Evolutionary conservation across 2,329 filamentous ascomycete genomes (phyloP).

Genomic region (Ploettnerulaceae sp.): DNA sequence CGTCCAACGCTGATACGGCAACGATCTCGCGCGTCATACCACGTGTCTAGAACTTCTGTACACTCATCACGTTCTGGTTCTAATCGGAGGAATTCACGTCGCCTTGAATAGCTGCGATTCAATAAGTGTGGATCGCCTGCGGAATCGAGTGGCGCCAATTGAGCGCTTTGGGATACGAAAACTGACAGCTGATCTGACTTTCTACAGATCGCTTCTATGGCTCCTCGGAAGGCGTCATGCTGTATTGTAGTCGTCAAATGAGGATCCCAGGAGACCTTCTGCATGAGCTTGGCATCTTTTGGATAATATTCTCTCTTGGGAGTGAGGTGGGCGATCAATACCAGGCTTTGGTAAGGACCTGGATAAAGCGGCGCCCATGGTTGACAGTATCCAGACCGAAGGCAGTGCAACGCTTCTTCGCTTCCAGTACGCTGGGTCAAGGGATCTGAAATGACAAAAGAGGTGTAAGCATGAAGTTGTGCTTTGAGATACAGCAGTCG

Average conservation of each 20-base stretch:
- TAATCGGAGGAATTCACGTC: slow-evolving; percentile 10
- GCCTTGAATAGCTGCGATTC: slow-evolving; percentile 13
- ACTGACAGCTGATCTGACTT: slow-evolving; percentile 20
- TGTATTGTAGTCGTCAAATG: slow-evolving; percentile 39
- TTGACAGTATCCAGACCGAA: slow-evolving; percentile 44
- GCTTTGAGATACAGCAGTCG: slow-evolving; percentile 52
- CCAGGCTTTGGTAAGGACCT: slow-evolving; percentile 3
- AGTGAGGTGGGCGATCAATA: slow-evolving; percentile 23
- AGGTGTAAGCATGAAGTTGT: slow-evolving; percentile 55
- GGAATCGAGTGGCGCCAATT: neutral
- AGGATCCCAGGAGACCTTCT: slow-evolving; percentile 40
- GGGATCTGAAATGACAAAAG: slow-evolving; percentile 50
- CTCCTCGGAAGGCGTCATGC: slow-evolving; percentile 31
- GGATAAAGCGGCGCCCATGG: slow-evolving; percentile 23
- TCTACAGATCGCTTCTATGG: slow-evolving; percentile 16
- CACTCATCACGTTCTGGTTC: neutral
- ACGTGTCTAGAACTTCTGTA: neutral
- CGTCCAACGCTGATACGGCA: slow-evolving; percentile 2
- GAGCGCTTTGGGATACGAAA: slow-evolving; percentile 13
- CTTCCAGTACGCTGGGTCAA: slow-evolving; percentile 55
- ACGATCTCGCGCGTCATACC: slow-evolving; percentile 19
- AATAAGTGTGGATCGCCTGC: slow-evolving; percentile 13
- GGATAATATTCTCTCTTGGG: slow-evolving; percentile 43
- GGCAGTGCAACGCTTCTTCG: slow-evolving; percentile 51
- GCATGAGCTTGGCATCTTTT: slow-evolving; percentile 37